Base-by-base conservation (phyloP, 495 filamentous ascomycete genomes). In the Neurospora tetrasperma region DNA sequence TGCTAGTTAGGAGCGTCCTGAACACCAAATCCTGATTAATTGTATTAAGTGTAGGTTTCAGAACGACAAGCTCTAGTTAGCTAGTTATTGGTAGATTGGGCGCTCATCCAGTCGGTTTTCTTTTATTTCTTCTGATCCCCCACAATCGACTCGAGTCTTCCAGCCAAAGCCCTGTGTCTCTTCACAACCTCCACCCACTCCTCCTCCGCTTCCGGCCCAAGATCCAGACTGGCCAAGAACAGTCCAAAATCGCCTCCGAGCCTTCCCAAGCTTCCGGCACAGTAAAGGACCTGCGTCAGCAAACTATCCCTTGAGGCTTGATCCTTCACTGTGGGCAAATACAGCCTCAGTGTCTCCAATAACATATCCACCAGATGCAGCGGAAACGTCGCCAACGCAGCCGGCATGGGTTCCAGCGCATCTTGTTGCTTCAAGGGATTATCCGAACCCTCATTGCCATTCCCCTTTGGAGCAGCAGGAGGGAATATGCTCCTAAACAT, bases 101-200 rank as follows among this genome's bases (percentile, higher is more conserved):
- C 14, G 11, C 20, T 43, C 6, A 20, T n/a, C 62, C 41, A 43
- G 43, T 69, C 42, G 35, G 35, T 23, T 9, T 18, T 35, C 59
- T 38, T 69, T 38, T 69, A 43, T 70, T 72, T 77, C 71, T 78
- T 80, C 70, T 82, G 84, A n/a, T 84, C 81, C 16, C 88, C 88
- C n/a, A 89, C 86, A 71, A 98, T 88, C 70, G 93, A 89, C 81
- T 99, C 96, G 74, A 99, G 82, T 71, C 93, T 88, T 39, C 94
- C 92, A 41, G 94, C 93, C 79, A 98, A 85, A 9, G 93, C 88
- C 41, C 93, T 88, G 82, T 99, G 96, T 75, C 97, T 93, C 80
- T 90, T 91, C 79, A 97, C 92, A 20, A 97, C 89, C 71, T 94
- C 93, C 71, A 96, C 93, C 96, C 95, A 99, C 79, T 97, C 91